Evolutionary conservation across 2,329 filamentous ascomycete genomes (phyloP), one percentile per base, ranked within the genome.

Genomic region (Mycosphaerella sp.): DNA sequence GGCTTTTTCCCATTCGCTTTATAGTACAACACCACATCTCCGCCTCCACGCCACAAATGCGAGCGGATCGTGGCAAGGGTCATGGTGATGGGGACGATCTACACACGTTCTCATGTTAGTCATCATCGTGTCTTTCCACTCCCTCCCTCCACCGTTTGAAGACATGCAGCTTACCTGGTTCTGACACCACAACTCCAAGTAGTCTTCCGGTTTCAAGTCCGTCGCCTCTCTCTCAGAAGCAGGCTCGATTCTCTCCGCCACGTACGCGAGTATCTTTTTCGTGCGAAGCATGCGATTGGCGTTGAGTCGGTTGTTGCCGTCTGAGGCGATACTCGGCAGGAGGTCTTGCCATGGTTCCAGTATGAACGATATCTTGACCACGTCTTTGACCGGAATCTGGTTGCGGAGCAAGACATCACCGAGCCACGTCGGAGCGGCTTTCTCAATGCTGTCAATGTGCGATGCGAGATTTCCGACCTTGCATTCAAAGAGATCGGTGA

Each of bases 221-320:
- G 84, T 80, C 3, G 41, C 53, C 40, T 48, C 53, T n/a, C 54
- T 38, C 7, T 49, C 78, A 0, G 79, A 74, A n/a, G 78, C 71
- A 3, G 78, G 78, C 63, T 97, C 92, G 54, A 98, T 92, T 51
- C 91, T 81, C 71, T 98, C 93, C 1, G 90, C 89, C 14, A 98
- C 83, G 65, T 98, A 98, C 0, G 84, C 83, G 54, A 97, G 74
- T 21, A 98, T 93, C 76, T 98, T 98, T 74, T 89, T 92, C 3
- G 95, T 89, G 45, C 93, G 82, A 48, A 98, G 78, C 93, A 98
- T 97, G 52, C 92, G 83, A 67, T 97, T 98, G 9, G 93, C 93
- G 69, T 97, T 98, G 48, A 98, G 78, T 23, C 93, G 85, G 61
- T 91, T 92, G 70, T 92, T 95, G 49, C 77, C 86, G 66, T 95